Base-by-base conservation (phyloP, 257 asterid species). In the Solanum bukasovii region DNA sequence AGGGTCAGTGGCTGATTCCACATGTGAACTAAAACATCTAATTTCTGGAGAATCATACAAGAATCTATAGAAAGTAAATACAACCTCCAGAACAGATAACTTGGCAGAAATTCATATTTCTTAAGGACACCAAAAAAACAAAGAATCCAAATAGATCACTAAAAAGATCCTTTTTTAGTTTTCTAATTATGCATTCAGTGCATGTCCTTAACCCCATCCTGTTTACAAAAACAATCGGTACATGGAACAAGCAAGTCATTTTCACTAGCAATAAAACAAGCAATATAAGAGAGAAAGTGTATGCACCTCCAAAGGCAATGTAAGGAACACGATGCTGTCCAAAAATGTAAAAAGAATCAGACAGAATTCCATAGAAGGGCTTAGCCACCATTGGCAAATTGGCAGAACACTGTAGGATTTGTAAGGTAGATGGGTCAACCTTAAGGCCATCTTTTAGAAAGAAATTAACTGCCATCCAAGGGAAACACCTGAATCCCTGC, bases 301-400 rank as follows among this genome's bases (percentile, higher is more conserved):
- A 44, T 12, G 34, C 84, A 96, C 99, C 99, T 94, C 99, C 99
- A 59, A 93, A 14, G 84, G 96, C 99, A 40, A 97, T 93, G 79
- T 96, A 97, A 52, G 99, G 99, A 59, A 95, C 91, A 9, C 99
- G 98, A 85, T 95, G 99, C 94, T 97, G 98, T 78, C 98, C 99
- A 73, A 90, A 93, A 85, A 97, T 90, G 92, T 95, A 96, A 91
- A 88, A 84, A 6, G 99, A 97, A 92, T 97, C 99, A 4, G 99
- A 97, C 13, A 97, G 75, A 81, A 95, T 92, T 84, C 99, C 99
- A 70, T 93, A 93, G 16, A 97, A 89, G 79, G 99, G 99, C 89
- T 97, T 97, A 52, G 98, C 98, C 49, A 96, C 98, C 99, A 97
- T 96, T 2, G 99, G 99, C 85, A 97, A 87, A 92, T 93, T 97